phyloP scores from a whole-genome alignment of 768 basidiomycete species.

The Podaxis sp. region DNA sequence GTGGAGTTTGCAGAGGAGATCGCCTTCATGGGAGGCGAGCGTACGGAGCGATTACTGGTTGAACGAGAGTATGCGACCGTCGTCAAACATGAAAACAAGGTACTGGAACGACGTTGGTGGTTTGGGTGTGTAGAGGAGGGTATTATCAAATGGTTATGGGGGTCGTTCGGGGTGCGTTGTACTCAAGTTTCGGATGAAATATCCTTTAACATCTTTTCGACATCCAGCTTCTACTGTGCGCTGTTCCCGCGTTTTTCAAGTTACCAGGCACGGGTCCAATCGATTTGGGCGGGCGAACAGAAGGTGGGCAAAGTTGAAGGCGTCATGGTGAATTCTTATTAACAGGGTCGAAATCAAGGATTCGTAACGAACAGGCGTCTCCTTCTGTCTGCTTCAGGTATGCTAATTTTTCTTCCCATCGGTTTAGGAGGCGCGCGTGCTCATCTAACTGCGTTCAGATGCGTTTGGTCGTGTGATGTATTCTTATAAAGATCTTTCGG shows the following conservation, averaged over 20 bases:
- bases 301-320: conserved; percentile 50
- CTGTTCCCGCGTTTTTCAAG: conserved; percentile 91
- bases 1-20: conserved; percentile 89
- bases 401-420: conserved; percentile 11
- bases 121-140: conserved; percentile 93
- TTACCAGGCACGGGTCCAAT: conserved; percentile 63
- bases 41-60: conserved; percentile 87
- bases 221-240: conserved; percentile 75
- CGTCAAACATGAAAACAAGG: conserved; percentile 81
- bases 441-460: conserved; percentile 44
- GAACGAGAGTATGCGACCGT: conserved; percentile 87
- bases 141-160: conserved; percentile 97
- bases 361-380: conserved; percentile 96
- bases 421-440: neutral
- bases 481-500: conserved; percentile 94
- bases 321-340: neutral
- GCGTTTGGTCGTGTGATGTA: conserved; percentile 97
- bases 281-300: conserved; percentile 87
- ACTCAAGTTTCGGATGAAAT: neutral
- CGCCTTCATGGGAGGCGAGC: conserved; percentile 85
- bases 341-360: conserved; percentile 42
- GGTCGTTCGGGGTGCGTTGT: conserved; percentile 79
- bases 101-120: conserved; percentile 81
- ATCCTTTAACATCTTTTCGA: neutral
- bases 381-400: conserved; percentile 82